Conservation (phyloP, 345 rosid species). For the Brassica nigra region DNA sequence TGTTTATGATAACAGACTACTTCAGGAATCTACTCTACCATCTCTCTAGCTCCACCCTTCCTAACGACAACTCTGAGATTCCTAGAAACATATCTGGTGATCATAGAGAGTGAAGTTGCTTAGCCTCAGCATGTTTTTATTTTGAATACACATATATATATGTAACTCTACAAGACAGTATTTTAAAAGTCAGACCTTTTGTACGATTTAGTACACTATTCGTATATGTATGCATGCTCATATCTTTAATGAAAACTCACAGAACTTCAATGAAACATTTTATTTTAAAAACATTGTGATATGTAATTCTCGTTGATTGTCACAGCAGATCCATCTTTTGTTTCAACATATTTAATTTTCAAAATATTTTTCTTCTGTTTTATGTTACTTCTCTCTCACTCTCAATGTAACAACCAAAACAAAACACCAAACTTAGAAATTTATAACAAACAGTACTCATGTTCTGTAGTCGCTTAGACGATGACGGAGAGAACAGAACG, state of each 20-base stretch:
- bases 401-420: background rate
- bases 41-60: background rate
- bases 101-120: background rate
- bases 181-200: background rate
- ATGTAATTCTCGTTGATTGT: background rate
- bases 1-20: constrained; percentile 2
- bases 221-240: background rate
- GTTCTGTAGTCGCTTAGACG: background rate
- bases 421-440: background rate
- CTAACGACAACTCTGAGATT: background rate
- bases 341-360: background rate
- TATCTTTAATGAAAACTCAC: background rate
- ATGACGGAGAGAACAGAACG: too few relatives aligned
- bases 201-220: background rate
- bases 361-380: too few relatives aligned
- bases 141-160: background rate
- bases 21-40: constrained; percentile 11
- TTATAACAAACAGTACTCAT: background rate
- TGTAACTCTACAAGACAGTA: background rate
- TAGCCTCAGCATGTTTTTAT: background rate
- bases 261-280: background rate
- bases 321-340: background rate
- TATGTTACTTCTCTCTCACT: background rate
- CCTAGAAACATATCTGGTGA: too few relatives aligned
- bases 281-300: background rate